Base-by-base conservation (phyloP, 2,329 filamentous ascomycete genomes). In the Cordyceps farinosa region DNA sequence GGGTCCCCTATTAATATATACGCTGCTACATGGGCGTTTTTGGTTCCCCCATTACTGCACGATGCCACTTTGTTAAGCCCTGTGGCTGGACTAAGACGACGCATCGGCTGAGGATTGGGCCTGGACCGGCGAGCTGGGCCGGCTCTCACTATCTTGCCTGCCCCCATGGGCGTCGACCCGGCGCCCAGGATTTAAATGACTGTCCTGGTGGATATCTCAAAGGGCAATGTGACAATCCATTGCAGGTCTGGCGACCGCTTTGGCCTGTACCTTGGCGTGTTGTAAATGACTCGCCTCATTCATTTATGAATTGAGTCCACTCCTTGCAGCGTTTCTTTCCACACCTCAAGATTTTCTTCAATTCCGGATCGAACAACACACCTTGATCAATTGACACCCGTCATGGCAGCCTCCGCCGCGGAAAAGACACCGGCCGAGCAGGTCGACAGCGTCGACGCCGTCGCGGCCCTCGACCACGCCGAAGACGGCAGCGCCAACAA, bases 151-250 rank as follows among this genome's bases (percentile, higher is more conserved):
- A 40, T 40, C 38, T 5, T 15, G 13, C 22, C 22, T 22, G 22
- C 22, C 22, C 22, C 22, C 22, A 22, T 22, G 22, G 22, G 22
- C 22, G 22, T 22, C 22, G 38, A 40, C 38, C 13, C 13, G 13
- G 13, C 38, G 3, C 38, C 38, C 4, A 40, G 10, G 13, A 40
- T 40, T 11, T 9, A 13, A 4, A 40, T 40, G 38, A 9, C 13
- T 40, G 13, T 40, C n/a, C 38, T 5, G 2, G 29, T 30, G 3
- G 36, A 9, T 11, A 40, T 17, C n/a, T 8, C 3, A 15, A 17
- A 17, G 36, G 38, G 36, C 22, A 55, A 55, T 55, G 53, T 55
- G 9, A 55, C 53, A 44, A 55, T 55, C 38, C 53, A 55, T 44
- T 38, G 53, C 36, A 30, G 38, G 13, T 32, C 22, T 47, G 45